Conservation (phyloP, 2,329 filamentous ascomycete genomes). For the Chaetomiaceae sp. region DNA sequence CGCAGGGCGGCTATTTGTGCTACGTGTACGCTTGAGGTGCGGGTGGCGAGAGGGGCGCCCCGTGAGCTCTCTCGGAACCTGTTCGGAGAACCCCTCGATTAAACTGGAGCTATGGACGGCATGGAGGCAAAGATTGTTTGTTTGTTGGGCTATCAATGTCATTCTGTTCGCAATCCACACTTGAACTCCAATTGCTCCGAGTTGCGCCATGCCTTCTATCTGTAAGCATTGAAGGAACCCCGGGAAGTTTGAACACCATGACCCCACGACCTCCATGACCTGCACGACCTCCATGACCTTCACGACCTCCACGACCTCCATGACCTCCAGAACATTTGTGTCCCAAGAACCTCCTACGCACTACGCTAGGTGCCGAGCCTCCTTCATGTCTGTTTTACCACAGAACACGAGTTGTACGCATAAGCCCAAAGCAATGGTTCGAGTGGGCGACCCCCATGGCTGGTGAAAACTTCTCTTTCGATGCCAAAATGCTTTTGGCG, state of each 20-base stretch:
- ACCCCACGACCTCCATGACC: neutral
- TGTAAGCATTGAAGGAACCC: neutral
- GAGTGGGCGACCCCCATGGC: neutral
- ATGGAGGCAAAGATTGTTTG: neutral
- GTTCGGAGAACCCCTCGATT: neutral
- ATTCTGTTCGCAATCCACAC: neutral
- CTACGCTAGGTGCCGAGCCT: neutral
- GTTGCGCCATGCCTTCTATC: neutral
- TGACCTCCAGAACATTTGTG: too few relatives aligned
- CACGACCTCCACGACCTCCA: too few relatives aligned
- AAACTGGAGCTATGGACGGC: neutral
- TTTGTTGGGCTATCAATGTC: neutral
- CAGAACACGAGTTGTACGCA: neutral
- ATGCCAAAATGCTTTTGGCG: neutral
- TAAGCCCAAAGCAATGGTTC: neutral
- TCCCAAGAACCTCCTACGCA: too few relatives aligned
- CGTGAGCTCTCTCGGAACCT: neutral
- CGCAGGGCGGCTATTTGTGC: slow-evolving; percentile 1
- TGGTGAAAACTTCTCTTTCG: neutral
- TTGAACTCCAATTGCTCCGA: neutral
- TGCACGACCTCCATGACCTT: too few relatives aligned
- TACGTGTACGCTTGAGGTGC: slow-evolving; percentile 2
- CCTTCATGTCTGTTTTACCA: neutral
- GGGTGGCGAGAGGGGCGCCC: neutral
- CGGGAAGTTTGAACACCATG: neutral